These are phyloP conservation scores for Setaria italica DNA, from an alignment of 202 grass and related monocot species.

Conservation along the genomic window DNA sequence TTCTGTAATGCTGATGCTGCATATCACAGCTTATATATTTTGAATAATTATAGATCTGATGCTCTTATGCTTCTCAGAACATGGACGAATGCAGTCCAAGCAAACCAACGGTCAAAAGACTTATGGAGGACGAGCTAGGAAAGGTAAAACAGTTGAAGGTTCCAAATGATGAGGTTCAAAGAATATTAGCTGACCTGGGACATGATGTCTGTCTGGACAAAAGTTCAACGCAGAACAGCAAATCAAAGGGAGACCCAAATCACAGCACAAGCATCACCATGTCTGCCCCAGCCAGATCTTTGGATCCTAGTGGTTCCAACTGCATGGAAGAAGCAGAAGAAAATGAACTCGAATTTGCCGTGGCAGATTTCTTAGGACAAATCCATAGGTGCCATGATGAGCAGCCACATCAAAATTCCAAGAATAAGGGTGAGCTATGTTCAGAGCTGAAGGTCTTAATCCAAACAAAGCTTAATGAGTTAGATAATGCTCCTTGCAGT, in stretches of 20 bases:
- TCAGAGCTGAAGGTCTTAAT: constrained; percentile 60
- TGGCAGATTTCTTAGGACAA: constrained; percentile 66
- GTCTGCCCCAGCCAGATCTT: constrained; percentile 33
- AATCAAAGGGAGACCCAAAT: constrained; percentile 39
- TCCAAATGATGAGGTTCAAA: constrained; percentile 73
- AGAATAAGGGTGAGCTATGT: constrained; percentile 52
- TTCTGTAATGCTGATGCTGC: constrained; percentile 1
- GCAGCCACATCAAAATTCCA: constrained; percentile 55
- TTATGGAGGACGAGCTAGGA: constrained; percentile 76
- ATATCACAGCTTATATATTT: constrained; percentile 17
- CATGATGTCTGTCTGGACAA: constrained; percentile 56
- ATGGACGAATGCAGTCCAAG: constrained; percentile 43
- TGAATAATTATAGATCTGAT: constrained; percentile 29
- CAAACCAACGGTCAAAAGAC: constrained; percentile 72
- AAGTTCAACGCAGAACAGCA: constrained; percentile 37
- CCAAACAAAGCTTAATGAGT: constrained; percentile 62
- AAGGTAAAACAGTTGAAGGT: constrained; percentile 58
- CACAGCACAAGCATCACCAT: not conserved
- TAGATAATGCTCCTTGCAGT: constrained; percentile 33
- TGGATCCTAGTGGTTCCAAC: constrained; percentile 41
- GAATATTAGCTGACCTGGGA: constrained; percentile 68
- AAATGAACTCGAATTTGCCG: constrained; percentile 56
- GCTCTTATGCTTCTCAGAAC: constrained; percentile 58
- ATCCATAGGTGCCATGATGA: constrained; percentile 60
- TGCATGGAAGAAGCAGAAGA: constrained; percentile 50